Evolutionary conservation across 2,329 filamentous ascomycete genomes (phyloP).

Genomic region (Aspergillus terreus): DNA sequence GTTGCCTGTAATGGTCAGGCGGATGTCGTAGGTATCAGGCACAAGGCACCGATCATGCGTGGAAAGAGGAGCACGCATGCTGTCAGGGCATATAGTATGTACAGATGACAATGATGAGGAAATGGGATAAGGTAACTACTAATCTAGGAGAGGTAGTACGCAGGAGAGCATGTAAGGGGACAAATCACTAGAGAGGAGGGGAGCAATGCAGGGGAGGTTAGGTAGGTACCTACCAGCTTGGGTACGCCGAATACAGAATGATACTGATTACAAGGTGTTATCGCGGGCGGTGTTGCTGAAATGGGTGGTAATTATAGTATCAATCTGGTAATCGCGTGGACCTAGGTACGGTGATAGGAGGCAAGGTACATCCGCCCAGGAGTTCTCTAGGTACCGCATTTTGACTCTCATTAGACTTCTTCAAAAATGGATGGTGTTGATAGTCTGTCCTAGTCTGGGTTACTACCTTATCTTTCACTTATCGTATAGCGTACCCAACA

Average conservation of each 20-base stretch:
- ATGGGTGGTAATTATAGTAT: neutral
- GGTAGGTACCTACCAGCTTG: no score
- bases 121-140: neutral
- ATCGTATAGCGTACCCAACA: no score
- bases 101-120: neutral
- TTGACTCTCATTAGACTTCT: no score
- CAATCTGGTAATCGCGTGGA: neutral
- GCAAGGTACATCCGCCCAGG: no score
- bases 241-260: neutral
- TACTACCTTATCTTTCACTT: no score
- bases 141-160: neutral
- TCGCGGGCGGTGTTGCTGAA: neutral
- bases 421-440: no score
- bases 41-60: constrained; percentile 16
- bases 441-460: no score
- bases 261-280: neutral
- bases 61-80: constrained; percentile 14
- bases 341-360: neutral
- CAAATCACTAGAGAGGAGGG: neutral
- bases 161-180: neutral
- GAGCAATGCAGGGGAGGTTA: neutral
- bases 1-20: constrained; percentile 23
- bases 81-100: neutral
- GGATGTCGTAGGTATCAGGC: constrained; percentile 29
- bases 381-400: no score